Base-by-base conservation (phyloP, 2,329 filamentous ascomycete genomes). In the Elsinoe fawcettii region DNA sequence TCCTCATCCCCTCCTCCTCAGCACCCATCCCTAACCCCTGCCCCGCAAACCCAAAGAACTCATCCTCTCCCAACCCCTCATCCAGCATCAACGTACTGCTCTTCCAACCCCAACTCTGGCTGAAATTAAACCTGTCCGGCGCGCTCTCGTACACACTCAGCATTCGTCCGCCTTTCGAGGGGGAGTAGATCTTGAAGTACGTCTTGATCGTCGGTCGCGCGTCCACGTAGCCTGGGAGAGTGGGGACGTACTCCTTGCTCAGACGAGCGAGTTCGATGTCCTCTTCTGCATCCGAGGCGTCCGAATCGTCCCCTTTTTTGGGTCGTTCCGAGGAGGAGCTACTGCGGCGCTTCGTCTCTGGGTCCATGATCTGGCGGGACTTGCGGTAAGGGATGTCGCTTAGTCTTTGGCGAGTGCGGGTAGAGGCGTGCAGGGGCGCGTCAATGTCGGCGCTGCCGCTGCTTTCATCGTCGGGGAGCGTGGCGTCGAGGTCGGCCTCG, bases 181-280 rank as follows among this genome's bases (percentile, higher is more conserved):
- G 80, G n/a, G 72, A 76, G 67, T 81, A 83, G 55, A 83, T 82
- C 65, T 82, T 82, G 69, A 82, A 83, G 62, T 83, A 83, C 0
- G 80, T 82, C 63, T 77, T 77, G 66, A 83, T 82, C 1, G 78
- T 81, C 0, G 80, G 79, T 1, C 80, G 71, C 2, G 70, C 73
- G 62, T 83, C 80, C 32, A 79, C 74, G 61, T 82, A 83, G 1
- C 77, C 71, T 0, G 78, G 77, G 4, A 82, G 66, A 0, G 78
- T 74, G 0, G 78, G 71, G 3, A 74, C 66, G 34, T 68, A 61
- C 57, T 65, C 44, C 54, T 58, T 63, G 58, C 57, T 63, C 5
- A 64, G 55, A 5, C 60, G 59, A 8, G 62, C 60, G 11, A 65
- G 58, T 23, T 61, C 61, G 12, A 54, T 51, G 34, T 60, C 60